Evolutionary conservation across 2,329 filamentous ascomycete species (phyloP).

Genomic region (Monosporascus sp.): DNA sequence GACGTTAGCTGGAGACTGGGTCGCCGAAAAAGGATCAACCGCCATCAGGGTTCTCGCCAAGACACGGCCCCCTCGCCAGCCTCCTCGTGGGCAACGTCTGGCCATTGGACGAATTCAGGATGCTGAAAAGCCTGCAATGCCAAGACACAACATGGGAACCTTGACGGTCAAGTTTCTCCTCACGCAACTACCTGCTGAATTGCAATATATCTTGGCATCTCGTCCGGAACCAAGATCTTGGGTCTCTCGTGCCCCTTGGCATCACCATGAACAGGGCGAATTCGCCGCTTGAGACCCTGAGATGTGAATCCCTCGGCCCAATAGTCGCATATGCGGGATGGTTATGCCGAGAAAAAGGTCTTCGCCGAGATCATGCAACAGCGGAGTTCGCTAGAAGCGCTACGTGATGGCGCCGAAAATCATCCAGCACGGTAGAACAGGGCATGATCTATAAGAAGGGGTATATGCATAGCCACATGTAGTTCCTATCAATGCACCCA

Average conservation of each 20-base stretch:
- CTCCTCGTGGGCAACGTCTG: background rate
- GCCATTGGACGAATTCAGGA: background rate
- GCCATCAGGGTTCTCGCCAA: slow-evolving; percentile 3
- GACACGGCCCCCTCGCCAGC: background rate
- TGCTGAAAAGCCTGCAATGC: background rate
- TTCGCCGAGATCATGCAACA: background rate
- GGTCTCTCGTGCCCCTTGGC: background rate
- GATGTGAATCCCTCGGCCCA: background rate
- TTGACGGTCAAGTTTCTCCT: slow-evolving; percentile 1
- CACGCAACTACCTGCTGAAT: background rate
- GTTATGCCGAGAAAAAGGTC: background rate
- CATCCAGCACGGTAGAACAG: background rate
- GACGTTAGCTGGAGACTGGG: too few relatives aligned
- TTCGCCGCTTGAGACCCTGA: background rate
- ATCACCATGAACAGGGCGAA: background rate
- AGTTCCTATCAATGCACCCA: background rate
- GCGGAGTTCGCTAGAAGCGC: background rate
- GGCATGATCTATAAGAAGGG: background rate
- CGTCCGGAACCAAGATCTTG: background rate
- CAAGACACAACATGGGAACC: background rate
- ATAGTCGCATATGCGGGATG: background rate
- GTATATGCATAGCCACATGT: background rate
- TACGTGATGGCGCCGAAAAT: background rate
- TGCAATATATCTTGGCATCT: background rate
- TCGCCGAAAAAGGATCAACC: too few relatives aligned